These are phyloP conservation scores for Collybia sp. DNA, from an alignment of 768 basidiomycete species.

Conservation along the genomic window DNA sequence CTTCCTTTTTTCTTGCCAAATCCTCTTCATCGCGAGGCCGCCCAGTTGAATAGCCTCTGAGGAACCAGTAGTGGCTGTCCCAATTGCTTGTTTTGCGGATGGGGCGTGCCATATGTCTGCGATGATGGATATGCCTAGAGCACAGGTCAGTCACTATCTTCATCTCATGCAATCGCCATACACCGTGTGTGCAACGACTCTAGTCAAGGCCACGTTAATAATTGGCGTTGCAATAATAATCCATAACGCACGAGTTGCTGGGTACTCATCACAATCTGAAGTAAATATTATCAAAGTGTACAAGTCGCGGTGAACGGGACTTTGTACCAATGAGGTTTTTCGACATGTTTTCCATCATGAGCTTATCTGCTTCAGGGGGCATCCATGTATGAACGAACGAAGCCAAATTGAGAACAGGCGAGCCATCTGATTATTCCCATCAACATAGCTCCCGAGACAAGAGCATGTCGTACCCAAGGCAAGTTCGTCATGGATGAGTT, in stretches of 20 bases:
- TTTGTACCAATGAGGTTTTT: conserved; percentile 56
- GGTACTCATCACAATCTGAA: conserved; percentile 56
- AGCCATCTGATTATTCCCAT: conserved; percentile 38
- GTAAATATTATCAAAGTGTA: conserved; percentile 1
- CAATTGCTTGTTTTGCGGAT: conserved; percentile 55
- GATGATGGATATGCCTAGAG: conserved; percentile 41
- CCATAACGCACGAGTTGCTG: conserved; percentile 45
- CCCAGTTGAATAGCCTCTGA: conserved; percentile 72
- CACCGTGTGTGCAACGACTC: conserved; percentile 53
- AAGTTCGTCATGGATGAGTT: conserved; percentile 58
- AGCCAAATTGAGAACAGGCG: conserved; percentile 58
- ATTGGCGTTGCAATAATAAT: background rate
- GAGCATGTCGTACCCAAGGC: conserved; percentile 39
- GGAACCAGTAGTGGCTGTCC: conserved; percentile 68
- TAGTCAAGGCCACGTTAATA: conserved; percentile 9
- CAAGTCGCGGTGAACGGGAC: background rate
- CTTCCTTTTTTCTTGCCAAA: conserved; percentile 67
- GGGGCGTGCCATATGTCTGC: conserved; percentile 71
- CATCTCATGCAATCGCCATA: conserved; percentile 11
- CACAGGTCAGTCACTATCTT: background rate
- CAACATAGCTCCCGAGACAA: background rate
- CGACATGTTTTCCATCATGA: conserved; percentile 57
- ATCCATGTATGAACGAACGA: conserved; percentile 64
- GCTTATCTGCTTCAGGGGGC: conserved; percentile 45
- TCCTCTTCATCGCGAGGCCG: conserved; percentile 71